Percentiles rank a stretch among this genome's conserved stretches.
Conservation (phyloP, 352 stramenopile species). For the Thalassiosira mediterranea region DNA sequence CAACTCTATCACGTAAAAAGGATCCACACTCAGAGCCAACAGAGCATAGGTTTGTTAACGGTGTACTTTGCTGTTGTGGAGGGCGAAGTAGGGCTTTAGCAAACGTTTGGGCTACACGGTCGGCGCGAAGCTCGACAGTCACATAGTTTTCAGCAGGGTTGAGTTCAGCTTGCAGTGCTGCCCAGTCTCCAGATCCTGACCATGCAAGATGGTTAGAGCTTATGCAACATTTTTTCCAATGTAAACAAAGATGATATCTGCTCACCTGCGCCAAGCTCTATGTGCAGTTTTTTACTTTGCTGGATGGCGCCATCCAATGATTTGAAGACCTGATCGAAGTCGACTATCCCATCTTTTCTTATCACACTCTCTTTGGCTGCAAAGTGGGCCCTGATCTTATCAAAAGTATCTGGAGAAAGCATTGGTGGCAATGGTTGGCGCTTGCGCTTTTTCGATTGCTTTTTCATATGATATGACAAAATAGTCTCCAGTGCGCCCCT, state of each 20-base stretch:
- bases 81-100: constrained; percentile 41
- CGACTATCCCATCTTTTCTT: constrained; percentile 50
- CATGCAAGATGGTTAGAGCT: too few species aligned
- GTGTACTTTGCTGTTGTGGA: too few species aligned
- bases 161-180: constrained; percentile 57
- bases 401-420: too few species aligned
- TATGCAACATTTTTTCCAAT: too few species aligned
- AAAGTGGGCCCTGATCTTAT: too few species aligned
- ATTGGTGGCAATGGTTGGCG: too few species aligned
- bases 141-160: constrained; percentile 69
- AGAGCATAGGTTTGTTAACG: constrained; percentile 74
- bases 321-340: constrained; percentile 60
- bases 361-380: too few species aligned
- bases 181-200: constrained; percentile 81
- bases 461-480: constrained; percentile 23
- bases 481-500: constrained; percentile 7
- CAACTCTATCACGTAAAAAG: constrained; percentile 63
- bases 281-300: constrained; percentile 45
- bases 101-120: constrained; percentile 78
- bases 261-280: constrained; percentile 74
- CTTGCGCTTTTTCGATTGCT: too few species aligned
- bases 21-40: constrained; percentile 69
- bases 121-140: constrained; percentile 76
- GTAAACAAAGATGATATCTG: too few species aligned
- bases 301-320: too few species aligned